Percentiles rank a stretch among this genome's conserved stretches.
These are phyloP conservation scores for Tulasnella sp. DNA, from an alignment of 768 basidiomycete genomes.

Conservation along the genomic window DNA sequence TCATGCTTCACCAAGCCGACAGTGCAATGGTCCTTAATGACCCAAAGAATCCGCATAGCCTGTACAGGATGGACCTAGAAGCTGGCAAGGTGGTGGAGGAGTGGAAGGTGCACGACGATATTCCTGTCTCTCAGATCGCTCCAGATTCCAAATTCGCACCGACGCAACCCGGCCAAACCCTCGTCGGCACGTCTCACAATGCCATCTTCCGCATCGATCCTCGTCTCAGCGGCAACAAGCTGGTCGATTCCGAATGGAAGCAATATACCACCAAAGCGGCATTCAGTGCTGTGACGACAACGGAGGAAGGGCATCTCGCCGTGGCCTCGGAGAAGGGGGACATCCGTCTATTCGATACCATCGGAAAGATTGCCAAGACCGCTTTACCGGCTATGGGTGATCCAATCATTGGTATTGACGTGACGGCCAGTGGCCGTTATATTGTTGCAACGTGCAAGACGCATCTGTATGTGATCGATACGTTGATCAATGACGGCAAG, in stretches of 20 bases:
- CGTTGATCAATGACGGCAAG: slow-evolving; percentile 85
- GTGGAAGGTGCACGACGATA: slow-evolving; percentile 92
- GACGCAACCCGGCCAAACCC: slow-evolving; percentile 85
- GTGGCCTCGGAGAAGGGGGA: slow-evolving; percentile 97
- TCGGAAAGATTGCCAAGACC: slow-evolving; percentile 99
- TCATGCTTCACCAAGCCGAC: slow-evolving; percentile 97
- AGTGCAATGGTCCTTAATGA: slow-evolving; percentile 92
- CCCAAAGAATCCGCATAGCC: slow-evolving; percentile 68
- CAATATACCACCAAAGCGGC: slow-evolving; percentile 93
- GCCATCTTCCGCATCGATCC: slow-evolving; percentile 98
- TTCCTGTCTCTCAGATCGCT: slow-evolving; percentile 82
- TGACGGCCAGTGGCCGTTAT: slow-evolving; percentile 89
- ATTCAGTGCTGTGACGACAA: slow-evolving; percentile 90
- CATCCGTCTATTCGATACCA: slow-evolving; percentile 87
- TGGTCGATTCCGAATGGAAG: slow-evolving; percentile 93
- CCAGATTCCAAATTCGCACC: slow-evolving; percentile 94
- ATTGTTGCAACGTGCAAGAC: slow-evolving; percentile 94
- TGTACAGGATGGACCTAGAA: slow-evolving; percentile 85
- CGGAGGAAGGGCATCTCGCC: slow-evolving; percentile 78
- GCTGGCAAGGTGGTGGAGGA: slow-evolving; percentile 97
- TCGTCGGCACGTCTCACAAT: slow-evolving; percentile 91
- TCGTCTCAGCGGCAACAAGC: slow-evolving; percentile 83
- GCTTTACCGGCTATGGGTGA: slow-evolving; percentile 92
- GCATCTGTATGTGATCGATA: slow-evolving; percentile 91
- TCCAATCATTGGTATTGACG: slow-evolving; percentile 91